Base-by-base conservation (phyloP, 75 land plant species). In the Cunninghamia lanceolata region DNA sequence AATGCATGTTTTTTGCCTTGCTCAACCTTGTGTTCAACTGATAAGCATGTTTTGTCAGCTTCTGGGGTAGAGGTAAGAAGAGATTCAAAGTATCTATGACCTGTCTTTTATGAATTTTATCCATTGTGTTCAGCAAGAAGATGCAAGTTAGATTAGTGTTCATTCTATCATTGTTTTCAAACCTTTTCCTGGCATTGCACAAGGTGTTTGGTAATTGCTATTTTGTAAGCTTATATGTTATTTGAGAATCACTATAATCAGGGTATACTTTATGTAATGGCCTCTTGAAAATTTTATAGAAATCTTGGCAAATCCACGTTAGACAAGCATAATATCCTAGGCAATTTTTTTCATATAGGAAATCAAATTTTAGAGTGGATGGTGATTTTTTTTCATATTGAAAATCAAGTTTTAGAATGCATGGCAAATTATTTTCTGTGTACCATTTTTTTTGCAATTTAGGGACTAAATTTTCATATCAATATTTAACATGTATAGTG, bases 1-100 rank as follows among this genome's bases (percentile, higher is more conserved):
- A 43, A 45, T 80, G 50, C 28, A 80, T 10, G 25, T 79, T 43
- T 21, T 43, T 43, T 79, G 47, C 82, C 47, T 42, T 79, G 47
- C 47, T 79, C 50, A 79, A 79, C n/a, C 46, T 43, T 79, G 46
- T 43, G 47, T 19, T 28, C 32, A 79, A 43, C 82, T 43, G 45
- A 79, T 6, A 79, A 79, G 32, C 21, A 28, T 79, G 50, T 25
- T 43, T 79, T 79, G 42, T 43, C 47, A 43, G 47, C 47, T 1
- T 79, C 30, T 79, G 50, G 82, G 47, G 46, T 79, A 79, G 82
- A 79, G 80, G 80, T 77, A 77, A 77, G 43, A 38, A 40, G 43
- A 77, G 43, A 40, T 77, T 40, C 16, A 14, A 9, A 13, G 16
- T 74, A 13, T 40, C 40, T 7, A 17, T 39, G 80, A 77, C 80